phyloP scores from a whole-genome alignment of 2,329 filamentous ascomycete species.

The Ascochyta viciae-villosae region DNA sequence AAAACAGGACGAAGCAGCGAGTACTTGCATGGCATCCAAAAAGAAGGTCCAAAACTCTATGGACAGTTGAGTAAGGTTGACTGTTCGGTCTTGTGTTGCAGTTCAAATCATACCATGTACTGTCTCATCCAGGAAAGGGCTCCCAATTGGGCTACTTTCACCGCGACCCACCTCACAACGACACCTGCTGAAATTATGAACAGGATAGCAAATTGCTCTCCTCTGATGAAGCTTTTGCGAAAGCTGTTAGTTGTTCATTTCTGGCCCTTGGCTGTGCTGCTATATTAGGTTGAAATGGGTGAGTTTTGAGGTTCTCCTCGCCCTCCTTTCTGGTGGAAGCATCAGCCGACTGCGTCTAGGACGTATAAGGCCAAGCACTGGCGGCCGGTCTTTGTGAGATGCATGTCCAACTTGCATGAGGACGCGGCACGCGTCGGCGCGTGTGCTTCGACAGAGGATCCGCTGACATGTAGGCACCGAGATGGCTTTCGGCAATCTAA shows the following conservation, averaged over 20 bases:
- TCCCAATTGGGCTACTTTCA: background rate
- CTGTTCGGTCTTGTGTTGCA: background rate
- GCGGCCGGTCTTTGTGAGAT: background rate
- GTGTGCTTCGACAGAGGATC: background rate
- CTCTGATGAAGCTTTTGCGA: too few relatives aligned
- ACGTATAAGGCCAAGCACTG: background rate
- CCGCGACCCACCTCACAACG: too few relatives aligned
- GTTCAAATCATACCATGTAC: background rate
- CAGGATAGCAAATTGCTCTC: too few relatives aligned
- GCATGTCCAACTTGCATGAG: background rate
- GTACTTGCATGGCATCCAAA: background rate
- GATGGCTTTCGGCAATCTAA: background rate
- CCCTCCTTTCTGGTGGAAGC: too few relatives aligned
- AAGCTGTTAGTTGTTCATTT: too few relatives aligned
- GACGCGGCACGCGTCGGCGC: slow-evolving; percentile 4
- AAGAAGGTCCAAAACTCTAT: too few relatives aligned
- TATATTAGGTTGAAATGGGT: too few relatives aligned
- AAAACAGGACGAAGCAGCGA: background rate
- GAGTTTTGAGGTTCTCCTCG: too few relatives aligned
- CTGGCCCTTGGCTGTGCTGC: too few relatives aligned
- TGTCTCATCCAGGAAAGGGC: background rate
- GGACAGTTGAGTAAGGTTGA: slow-evolving; percentile 12
- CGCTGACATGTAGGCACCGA: slow-evolving; percentile 3
- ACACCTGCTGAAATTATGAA: too few relatives aligned
- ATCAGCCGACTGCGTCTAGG: too few relatives aligned